Base-by-base conservation (phyloP, 306 rosid species). In the Vigna mungo region DNA sequence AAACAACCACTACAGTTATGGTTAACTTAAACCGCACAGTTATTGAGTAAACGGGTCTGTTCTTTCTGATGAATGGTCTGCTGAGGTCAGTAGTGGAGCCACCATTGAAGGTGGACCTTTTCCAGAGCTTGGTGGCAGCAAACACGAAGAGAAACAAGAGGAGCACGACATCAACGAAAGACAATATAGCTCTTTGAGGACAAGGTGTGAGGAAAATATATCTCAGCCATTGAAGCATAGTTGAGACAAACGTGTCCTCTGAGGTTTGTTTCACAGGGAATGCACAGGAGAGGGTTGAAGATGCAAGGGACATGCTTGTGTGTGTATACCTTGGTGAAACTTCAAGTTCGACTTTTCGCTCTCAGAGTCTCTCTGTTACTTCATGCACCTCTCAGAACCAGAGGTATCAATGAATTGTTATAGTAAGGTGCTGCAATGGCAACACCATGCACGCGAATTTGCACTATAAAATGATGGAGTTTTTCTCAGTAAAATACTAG, bases 161-260 rank as follows among this genome's bases (percentile, higher is more conserved):
- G 78, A 92, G 82, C 0, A 92, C 13, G 44, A 83, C 25, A 59
- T 87, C 79, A 23, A 88, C 16, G 1, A 84, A 34, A n/a, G 95
- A 90, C 3, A 82, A 43, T 34, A 92, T 72, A 71, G 87, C 85
- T 84, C 97, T 84, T 76, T 90, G 95, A 46, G 95, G 88, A 67
- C 93, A 92, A 1, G 97, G 91, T 12, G 93, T 82, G 51, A 88
- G 88, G 67, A 88, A 84, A 71, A 87, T 44, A 72, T 87, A 90
- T 70, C 80, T 63, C 30, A 92, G 81, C 93, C 93, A 89, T 79
- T 86, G 91, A 53, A 75, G 34, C 37, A 79, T 7, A 20, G 79
- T 18, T 62, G 90, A 64, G 68, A 71, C 10, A 25, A 86, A 79
- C 2, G 75, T 55, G 34, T 69, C 86, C 65, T 56, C 83, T 2